Base-by-base conservation (phyloP, 257 asterid genomes). In the Solanum pennellii region DNA sequence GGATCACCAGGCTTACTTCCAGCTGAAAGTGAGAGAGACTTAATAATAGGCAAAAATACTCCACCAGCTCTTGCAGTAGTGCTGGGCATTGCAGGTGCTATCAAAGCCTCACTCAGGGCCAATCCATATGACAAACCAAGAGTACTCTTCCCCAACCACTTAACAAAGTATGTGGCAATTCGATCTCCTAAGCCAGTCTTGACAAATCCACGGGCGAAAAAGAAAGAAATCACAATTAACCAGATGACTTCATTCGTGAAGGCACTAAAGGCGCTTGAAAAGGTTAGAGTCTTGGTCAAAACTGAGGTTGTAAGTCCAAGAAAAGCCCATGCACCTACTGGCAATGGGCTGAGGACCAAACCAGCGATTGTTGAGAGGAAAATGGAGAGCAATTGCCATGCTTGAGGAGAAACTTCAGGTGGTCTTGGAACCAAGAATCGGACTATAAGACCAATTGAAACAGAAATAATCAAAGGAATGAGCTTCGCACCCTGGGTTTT, bases 41-140 rank as follows among this genome's bases (percentile, higher is more conserved):
- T 94, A 68, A 96, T 95, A 86, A 97, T 94, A 3, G 99, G 99
- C 93, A 94, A 88, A 89, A 97, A 97, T 23, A 97, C 98, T 1
- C 99, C 98, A 9, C 99, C 99, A 9, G 98, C 99, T 89, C 99
- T 94, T 5, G 99, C 99, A 5, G 99, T 96, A 84, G 99, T 94
- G 88, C 99, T 96, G 35, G 98, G 99, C 99, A 96, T 96, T 31
- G 98, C 99, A 87, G 98, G 99, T 59, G 99, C 96, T 79, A 96
- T 94, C 93, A 95, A 88, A 3, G 98, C 98, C 95, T 96, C 99
- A 74, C 98, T 94, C 90, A 96, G 77, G 31, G 98, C 89, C 93
- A 96, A 87, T 15, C 99, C 98, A 89, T 96, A 96, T 0, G 98
- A 94, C 94, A 96, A 89, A 10, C 99, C 99, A 56, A 97, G 90